phyloP scores from a whole-genome alignment of 768 basidiomycete genomes.

The Hydnum rufescens region DNA sequence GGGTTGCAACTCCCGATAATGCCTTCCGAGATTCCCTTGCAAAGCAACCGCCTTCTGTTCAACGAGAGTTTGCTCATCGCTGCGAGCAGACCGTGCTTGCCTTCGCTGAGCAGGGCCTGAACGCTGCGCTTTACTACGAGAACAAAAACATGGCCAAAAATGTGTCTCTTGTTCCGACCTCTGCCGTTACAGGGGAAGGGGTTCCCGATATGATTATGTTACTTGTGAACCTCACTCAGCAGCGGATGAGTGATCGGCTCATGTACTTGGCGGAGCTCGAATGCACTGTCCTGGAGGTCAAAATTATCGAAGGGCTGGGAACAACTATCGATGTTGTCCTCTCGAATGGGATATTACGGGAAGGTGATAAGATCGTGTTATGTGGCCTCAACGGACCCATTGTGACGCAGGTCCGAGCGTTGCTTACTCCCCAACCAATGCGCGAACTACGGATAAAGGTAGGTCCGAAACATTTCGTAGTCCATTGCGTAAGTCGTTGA shows the following conservation, averaged over 20 bases:
- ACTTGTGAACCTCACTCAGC: slow-evolving; percentile 89
- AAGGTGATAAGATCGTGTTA: slow-evolving; percentile 86
- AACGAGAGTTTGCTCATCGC: slow-evolving; percentile 85
- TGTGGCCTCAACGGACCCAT: slow-evolving; percentile 97
- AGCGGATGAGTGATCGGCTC: slow-evolving; percentile 89
- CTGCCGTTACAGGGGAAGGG: slow-evolving; percentile 95
- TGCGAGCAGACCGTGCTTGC: slow-evolving; percentile 68
- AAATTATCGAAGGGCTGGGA: slow-evolving; percentile 93
- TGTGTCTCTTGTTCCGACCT: slow-evolving; percentile 93
- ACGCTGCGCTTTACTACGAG: slow-evolving; percentile 88
- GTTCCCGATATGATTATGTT: slow-evolving; percentile 99
- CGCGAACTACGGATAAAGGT: slow-evolving; percentile 94
- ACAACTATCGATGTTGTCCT: slow-evolving; percentile 95
- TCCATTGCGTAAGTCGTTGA: background rate
- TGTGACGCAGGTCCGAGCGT: slow-evolving; percentile 80
- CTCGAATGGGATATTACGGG: slow-evolving; percentile 79
- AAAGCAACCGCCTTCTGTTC: slow-evolving; percentile 56
- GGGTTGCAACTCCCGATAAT: slow-evolving; percentile 79
- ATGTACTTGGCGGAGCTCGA: slow-evolving; percentile 98
- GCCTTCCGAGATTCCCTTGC: slow-evolving; percentile 82
- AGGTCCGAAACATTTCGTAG: slow-evolving; percentile 4
- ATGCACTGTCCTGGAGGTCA: slow-evolving; percentile 96
- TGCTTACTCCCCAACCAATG: slow-evolving; percentile 89
- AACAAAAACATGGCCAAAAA: slow-evolving; percentile 90
- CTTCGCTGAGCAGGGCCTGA: slow-evolving; percentile 95